These are phyloP conservation scores for Gyrodon lividus DNA, from an alignment of 768 basidiomycete genomes.

Conservation along the genomic window DNA sequence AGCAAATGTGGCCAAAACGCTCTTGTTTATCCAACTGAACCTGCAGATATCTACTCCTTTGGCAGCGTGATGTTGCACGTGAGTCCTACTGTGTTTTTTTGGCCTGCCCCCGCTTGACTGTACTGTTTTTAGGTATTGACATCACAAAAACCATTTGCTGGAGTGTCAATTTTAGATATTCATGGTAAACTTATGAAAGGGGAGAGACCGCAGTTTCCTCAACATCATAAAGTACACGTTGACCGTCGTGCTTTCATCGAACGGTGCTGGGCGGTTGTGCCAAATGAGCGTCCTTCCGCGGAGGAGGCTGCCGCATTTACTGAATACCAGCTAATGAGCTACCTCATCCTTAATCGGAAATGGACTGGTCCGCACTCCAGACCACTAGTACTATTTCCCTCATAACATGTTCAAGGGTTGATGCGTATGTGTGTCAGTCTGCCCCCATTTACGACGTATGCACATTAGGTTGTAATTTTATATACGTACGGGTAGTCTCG, in stretches of 20 bases:
- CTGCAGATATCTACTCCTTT: slow-evolving; percentile 7
- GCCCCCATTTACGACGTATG: too few relatives aligned
- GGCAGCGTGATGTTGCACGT: slow-evolving; percentile 28
- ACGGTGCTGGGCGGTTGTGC: slow-evolving; percentile 1
- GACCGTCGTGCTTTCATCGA: slow-evolving; percentile 2
- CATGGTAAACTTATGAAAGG: background rate
- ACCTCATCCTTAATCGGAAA: background rate
- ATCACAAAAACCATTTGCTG: background rate
- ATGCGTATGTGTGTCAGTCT: too few relatives aligned
- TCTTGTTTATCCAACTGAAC: background rate
- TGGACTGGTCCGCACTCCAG: background rate
- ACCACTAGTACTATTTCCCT: background rate
- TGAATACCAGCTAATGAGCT: background rate
- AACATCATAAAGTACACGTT: background rate
- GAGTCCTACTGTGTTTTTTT: background rate
- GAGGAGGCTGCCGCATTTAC: background rate
- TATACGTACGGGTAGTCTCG: too few relatives aligned
- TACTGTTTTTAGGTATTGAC: background rate
- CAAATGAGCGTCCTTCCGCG: background rate
- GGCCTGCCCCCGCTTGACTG: slow-evolving; percentile 11
- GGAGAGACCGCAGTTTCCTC: background rate
- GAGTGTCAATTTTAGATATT: slow-evolving; percentile 1
- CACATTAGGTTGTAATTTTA: too few relatives aligned
- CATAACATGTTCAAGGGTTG: too few relatives aligned
- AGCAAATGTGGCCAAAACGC: slow-evolving; percentile 17